These are phyloP conservation scores for Phytopythium litorale DNA, from an alignment of 352 stramenopile species.

Conservation along the genomic window DNA sequence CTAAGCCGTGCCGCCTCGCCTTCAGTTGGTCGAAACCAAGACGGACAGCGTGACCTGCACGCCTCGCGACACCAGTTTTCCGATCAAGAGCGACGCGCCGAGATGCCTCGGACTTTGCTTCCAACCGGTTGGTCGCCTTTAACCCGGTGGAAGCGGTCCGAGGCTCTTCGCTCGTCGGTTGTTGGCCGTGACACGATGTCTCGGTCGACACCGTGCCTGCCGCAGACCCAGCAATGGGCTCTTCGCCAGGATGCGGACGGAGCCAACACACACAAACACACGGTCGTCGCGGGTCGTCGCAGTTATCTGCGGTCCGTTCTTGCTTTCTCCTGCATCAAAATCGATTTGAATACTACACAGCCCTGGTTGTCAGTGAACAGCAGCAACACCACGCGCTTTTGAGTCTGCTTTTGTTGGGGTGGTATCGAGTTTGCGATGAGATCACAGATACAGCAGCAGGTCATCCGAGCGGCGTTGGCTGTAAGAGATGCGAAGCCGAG, in stretches of 20 bases:
- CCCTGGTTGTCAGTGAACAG: not conserved
- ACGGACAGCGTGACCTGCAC: not conserved
- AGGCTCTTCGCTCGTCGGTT: slow-evolving; percentile 6
- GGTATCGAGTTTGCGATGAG: too few species aligned
- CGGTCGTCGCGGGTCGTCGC: not conserved
- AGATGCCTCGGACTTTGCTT: not conserved
- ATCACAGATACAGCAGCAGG: too few species aligned
- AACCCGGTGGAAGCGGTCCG: not conserved
- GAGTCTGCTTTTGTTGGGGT: not conserved
- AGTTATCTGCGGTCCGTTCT: not conserved
- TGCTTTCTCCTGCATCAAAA: slow-evolving; percentile 1
- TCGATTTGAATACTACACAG: slow-evolving; percentile 1
- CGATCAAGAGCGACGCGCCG: slow-evolving; percentile 4
- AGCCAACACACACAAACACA: slow-evolving; percentile 5
- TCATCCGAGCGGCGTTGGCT: too few species aligned
- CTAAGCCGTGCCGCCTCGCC: slow-evolving; percentile 14
- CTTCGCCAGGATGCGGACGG: slow-evolving; percentile 1
- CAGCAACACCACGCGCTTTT: not conserved
- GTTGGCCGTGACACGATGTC: not conserved
- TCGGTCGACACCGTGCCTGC: slow-evolving; percentile 1
- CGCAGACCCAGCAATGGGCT: not conserved
- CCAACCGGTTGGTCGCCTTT: slow-evolving; percentile 3
- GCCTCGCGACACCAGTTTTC: not conserved
- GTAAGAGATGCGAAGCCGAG: too few species aligned
- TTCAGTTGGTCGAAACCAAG: not conserved